Percentiles rank a stretch among this genome's conserved stretches.
Evolutionary conservation across 2,329 filamentous ascomycete species (phyloP).

Genomic region (Fusarium albosuccineum): DNA sequence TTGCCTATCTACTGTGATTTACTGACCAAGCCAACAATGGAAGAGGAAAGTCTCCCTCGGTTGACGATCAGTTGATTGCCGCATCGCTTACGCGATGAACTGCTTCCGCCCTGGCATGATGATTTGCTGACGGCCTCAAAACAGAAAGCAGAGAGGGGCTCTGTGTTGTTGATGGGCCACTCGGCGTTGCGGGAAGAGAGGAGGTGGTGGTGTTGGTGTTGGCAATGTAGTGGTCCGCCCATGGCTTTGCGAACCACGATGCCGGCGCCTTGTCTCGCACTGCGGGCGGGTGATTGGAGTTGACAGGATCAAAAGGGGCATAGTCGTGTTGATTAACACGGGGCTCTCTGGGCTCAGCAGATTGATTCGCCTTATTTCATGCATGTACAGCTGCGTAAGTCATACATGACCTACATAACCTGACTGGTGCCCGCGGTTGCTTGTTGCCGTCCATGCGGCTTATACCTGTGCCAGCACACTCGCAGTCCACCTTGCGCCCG

Average conservation of each 20-base stretch:
- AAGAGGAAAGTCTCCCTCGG: too few species aligned
- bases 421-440: conserved; percentile 9
- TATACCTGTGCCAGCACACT: neutral
- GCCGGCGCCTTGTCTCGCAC: conserved; percentile 22
- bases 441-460: conserved; percentile 20
- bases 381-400: conserved; percentile 30
- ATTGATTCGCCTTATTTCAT: conserved; percentile 13
- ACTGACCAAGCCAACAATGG: too few species aligned
- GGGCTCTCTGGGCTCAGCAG: conserved; percentile 6
- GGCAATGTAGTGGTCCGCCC: conserved; percentile 9
- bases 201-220: neutral
- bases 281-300: conserved; percentile 26
- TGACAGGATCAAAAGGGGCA: conserved; percentile 19
- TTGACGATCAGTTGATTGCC: neutral
- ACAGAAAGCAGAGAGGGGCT: conserved; percentile 15
- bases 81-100: conserved; percentile 11
- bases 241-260: conserved; percentile 35
- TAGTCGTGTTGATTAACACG: conserved; percentile 33
- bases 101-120: conserved; percentile 15
- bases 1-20: too few species aligned
- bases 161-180: conserved; percentile 20
- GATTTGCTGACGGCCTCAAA: conserved; percentile 10
- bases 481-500: neutral
- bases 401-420: conserved; percentile 36
- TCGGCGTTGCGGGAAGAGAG: conserved; percentile 8